phyloP scores from a whole-genome alignment of 2,329 filamentous ascomycete species.

The Ceratocystiopsis brevicomis region DNA sequence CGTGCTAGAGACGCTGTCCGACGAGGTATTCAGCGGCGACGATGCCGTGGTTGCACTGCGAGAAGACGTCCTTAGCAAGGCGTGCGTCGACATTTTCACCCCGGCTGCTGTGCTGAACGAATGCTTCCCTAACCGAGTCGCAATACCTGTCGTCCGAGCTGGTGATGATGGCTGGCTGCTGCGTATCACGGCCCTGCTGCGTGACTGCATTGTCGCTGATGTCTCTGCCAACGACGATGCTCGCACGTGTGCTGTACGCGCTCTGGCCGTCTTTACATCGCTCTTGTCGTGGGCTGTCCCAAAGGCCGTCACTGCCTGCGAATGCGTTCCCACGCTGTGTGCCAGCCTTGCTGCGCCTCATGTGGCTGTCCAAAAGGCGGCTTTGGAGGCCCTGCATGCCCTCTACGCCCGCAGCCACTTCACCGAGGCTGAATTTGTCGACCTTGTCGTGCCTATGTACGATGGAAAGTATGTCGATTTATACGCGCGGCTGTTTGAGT shows the following conservation, averaged over 20 bases:
- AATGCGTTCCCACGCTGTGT: slow-evolving; percentile 51
- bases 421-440: slow-evolving; percentile 57
- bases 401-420: slow-evolving; percentile 61
- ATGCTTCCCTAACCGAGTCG: slow-evolving; percentile 54
- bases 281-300: slow-evolving; percentile 77
- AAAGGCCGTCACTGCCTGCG: slow-evolving; percentile 54
- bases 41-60: slow-evolving; percentile 71
- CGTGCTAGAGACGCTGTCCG: slow-evolving; percentile 77
- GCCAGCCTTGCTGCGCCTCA: slow-evolving; percentile 50
- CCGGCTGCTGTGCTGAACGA: slow-evolving; percentile 57
- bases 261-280: slow-evolving; percentile 58
- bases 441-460: slow-evolving; percentile 65
- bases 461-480: slow-evolving; percentile 50
- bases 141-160: slow-evolving; percentile 49
- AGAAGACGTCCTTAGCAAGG: slow-evolving; percentile 68
- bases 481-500: slow-evolving; percentile 56
- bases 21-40: slow-evolving; percentile 84
- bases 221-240: slow-evolving; percentile 46
- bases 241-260: slow-evolving; percentile 53
- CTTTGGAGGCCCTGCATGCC: slow-evolving; percentile 66
- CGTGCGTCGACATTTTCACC: slow-evolving; percentile 86
- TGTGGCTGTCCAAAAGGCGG: slow-evolving; percentile 58
- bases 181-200: slow-evolving; percentile 56
- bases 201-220: slow-evolving; percentile 49
- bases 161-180: slow-evolving; percentile 76